Base-by-base conservation (phyloP, 371 early-diverging fungal species). In the Circinella umbellata region DNA sequence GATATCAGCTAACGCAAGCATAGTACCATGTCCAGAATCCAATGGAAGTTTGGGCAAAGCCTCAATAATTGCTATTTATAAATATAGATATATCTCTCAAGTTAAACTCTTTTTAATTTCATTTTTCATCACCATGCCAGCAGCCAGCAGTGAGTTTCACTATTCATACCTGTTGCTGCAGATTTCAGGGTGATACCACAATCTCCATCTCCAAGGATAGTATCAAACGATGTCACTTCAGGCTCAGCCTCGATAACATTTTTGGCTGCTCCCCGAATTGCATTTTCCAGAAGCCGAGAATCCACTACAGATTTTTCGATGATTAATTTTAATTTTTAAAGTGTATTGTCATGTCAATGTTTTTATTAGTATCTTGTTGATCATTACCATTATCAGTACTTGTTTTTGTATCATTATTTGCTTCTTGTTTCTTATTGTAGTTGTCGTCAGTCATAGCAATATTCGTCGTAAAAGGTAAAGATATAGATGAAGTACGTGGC, bases 121-220 rank as follows among this genome's bases (percentile, higher is more conserved):
- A 11, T 9, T 6, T 42, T 42, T 42, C 3, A 42, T 42, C 42
- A 9, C 3, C 27, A 27, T 27, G 27, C 27, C 2, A 27, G 27
- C 27, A 27, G 27, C 27, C 2, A 27, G 2, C 27, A 27, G 0
- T 27, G 27, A 0, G 27, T 27, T 27, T 27, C 2, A 27, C 2
- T 27, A 27, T 2, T 27, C 38, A 27, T 75, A 83, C 84, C 82
- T 57, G 71, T 77, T 20, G 89, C 92, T 10, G 92, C 94, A 7
- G 88, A 79, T 38, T 87, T 81, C 54, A 95, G 73, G 1, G 93
- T 92, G 14, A 83, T 78, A 8, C 95, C 95, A 70, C 95, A 95
- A 70, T 94, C 95, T 17, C 95, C 95, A 72, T 95, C 95, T 17
- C 95, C 95, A 63, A 87, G 81, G 51, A 92, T 69, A 49, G 89